phyloP scores from a whole-genome alignment of 2,329 filamentous ascomycete species.

The Calonectria pauciramosa region DNA sequence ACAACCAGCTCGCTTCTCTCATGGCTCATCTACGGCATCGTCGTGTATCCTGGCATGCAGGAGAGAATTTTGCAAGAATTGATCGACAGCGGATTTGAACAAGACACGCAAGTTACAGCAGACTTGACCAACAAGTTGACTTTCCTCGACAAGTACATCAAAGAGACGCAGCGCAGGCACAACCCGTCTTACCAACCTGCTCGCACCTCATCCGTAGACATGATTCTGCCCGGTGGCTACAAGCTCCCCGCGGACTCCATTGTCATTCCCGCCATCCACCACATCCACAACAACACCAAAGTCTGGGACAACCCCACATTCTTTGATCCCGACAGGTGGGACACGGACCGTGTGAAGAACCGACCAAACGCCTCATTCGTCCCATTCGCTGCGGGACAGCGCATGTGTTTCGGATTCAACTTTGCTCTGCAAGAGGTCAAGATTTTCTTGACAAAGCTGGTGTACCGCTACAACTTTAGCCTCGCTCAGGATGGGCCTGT shows the following conservation, averaged over 20 bases:
- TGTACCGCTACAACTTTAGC: conserved; percentile 70
- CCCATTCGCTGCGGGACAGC: conserved; percentile 69
- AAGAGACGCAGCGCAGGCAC: conserved; percentile 72
- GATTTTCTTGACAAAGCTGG: conserved; percentile 68
- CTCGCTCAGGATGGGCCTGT: conserved; percentile 64
- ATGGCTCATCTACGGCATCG: conserved; percentile 69
- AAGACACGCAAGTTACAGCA: conserved; percentile 59
- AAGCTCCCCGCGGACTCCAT: conserved; percentile 65
- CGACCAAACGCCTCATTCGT: conserved; percentile 66
- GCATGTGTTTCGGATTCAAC: conserved; percentile 75
- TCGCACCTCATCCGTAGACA: conserved; percentile 67
- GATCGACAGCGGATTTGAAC: conserved; percentile 61
- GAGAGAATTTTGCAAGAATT: conserved; percentile 71
- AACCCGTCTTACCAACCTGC: conserved; percentile 73
- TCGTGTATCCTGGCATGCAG: conserved; percentile 68
- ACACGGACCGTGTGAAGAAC: conserved; percentile 65
- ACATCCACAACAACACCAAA: conserved; percentile 66
- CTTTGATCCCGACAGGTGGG: conserved; percentile 74
- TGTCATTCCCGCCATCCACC: conserved; percentile 66
- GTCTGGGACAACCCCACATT: conserved; percentile 70
- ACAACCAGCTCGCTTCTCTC: conserved; percentile 71
- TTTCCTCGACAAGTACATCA: conserved; percentile 71
- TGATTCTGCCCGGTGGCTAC: conserved; percentile 72
- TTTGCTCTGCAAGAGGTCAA: conserved; percentile 74
- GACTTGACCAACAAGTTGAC: conserved; percentile 62